Evolutionary conservation across 345 rosid genomes (phyloP), one percentile per base, ranked within the genome.

Genomic region (Gossypium sturtianum): DNA sequence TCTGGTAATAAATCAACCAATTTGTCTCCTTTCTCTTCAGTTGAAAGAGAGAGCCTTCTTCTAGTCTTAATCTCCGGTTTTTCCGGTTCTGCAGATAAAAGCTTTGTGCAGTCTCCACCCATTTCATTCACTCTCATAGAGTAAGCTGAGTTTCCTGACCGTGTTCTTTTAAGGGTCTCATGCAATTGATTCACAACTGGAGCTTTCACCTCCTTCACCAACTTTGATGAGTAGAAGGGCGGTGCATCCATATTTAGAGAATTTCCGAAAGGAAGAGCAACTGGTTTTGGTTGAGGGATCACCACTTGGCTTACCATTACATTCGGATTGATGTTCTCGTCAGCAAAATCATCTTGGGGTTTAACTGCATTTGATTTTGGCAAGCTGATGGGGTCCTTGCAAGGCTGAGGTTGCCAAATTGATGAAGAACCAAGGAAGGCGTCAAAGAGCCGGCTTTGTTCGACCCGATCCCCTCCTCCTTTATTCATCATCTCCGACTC

Each of bases 341-440:
- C 85, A 3, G 64, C 81, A 73, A 66, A 80, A 63, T 73, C 83
- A 60, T 82, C 84, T 4, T 13, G 58, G 2, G 72, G 8, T 52
- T 11, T 66, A n/a, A 51, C 59, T 25, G 74, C 38, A 29, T 27
- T 77, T 52, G 76, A 13, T 48, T 80, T 10, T 22, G 83, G 75
- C n/a, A 78, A 47, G 12, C 70, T 44, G 20, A 49, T 76, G 17
- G 80, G 84, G 27, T 91, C 97, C 77, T 80, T 88, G 82, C 97
- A 93, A 61, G 98, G 99, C 78, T 93, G 97, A 12, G 98, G 99
- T 83, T 95, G 97, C 98, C 99, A 93, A 66, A 90, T 86, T 1
- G 93, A 91, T n/a, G 99, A 93, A 54, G 97, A 93, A 56, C 98
- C 99, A 12, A 93, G 90, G 75, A 90, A 91, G 12, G 94, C 88